Evolutionary conservation across 768 basidiomycete genomes (phyloP).

Genomic region (Cystofilobasidium bisporidii): DNA sequence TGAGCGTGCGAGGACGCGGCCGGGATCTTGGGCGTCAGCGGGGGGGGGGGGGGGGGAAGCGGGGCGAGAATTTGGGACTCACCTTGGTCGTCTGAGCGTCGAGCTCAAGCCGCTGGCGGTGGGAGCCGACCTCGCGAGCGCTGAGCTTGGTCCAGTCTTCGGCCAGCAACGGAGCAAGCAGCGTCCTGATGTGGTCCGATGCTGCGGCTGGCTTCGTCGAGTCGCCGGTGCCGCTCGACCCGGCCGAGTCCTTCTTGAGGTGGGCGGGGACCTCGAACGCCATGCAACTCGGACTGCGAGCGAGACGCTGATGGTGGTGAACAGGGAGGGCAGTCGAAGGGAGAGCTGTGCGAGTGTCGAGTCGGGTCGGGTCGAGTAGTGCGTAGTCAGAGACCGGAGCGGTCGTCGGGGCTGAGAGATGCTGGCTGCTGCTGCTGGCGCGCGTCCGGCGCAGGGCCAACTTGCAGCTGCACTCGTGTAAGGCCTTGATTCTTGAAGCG

Average conservation of each 20-base stretch:
- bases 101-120: background rate
- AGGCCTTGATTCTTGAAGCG: too few relatives aligned
- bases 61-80: background rate
- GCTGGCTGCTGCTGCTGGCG: too few relatives aligned
- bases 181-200: slow-evolving; percentile 15
- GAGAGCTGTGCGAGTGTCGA: too few relatives aligned
- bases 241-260: slow-evolving; percentile 4
- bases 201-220: background rate
- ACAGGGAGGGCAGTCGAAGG: too few relatives aligned
- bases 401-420: too few relatives aligned
- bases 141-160: slow-evolving; percentile 14
- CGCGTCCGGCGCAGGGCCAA: too few relatives aligned
- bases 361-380: too few relatives aligned
- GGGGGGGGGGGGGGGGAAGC: background rate
- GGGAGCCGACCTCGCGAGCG: background rate
- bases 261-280: slow-evolving; percentile 26
- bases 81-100: slow-evolving; percentile 21
- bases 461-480: too few relatives aligned
- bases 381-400: too few relatives aligned
- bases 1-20: background rate
- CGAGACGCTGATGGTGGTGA: too few relatives aligned
- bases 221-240: background rate
- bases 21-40: background rate
- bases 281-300: background rate
- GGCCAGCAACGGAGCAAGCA: slow-evolving; percentile 12